phyloP scores from a whole-genome alignment of 352 stramenopile genomes.

The Phytophthora uliginosa region DNA sequence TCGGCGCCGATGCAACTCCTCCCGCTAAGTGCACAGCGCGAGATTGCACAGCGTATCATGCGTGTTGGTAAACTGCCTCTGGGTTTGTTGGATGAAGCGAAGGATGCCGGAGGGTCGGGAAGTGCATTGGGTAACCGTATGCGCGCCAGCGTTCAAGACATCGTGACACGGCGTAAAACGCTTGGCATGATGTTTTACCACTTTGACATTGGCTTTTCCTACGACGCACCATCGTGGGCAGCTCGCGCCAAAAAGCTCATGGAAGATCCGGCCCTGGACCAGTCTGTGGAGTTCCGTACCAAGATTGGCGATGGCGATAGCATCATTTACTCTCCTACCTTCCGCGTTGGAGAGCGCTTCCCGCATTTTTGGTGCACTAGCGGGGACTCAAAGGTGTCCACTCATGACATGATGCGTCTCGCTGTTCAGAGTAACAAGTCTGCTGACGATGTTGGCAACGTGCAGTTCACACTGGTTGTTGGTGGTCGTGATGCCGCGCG shows the following conservation, averaged over 20 bases:
- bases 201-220: constrained; percentile 89
- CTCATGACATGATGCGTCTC: constrained; percentile 49
- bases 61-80: constrained; percentile 74
- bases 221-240: constrained; percentile 59
- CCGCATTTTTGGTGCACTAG: constrained; percentile 72
- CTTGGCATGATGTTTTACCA: constrained; percentile 91
- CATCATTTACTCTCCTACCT: constrained; percentile 56
- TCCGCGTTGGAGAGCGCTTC: constrained; percentile 67
- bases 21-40: constrained; percentile 58
- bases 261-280: constrained; percentile 63
- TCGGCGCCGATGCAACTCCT: constrained; percentile 69
- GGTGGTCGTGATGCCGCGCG: constrained; percentile 34
- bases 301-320: constrained; percentile 19
- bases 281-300: constrained; percentile 55
- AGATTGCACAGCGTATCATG: constrained; percentile 80
- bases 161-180: constrained; percentile 62
- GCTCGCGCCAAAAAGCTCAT: constrained; percentile 64
- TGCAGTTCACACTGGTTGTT: constrained; percentile 73
- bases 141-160: constrained; percentile 62
- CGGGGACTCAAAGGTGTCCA: constrained; percentile 50
- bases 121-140: constrained; percentile 71
- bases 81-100: constrained; percentile 52
- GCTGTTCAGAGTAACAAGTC: constrained; percentile 13
- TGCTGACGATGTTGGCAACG: constrained; percentile 21
- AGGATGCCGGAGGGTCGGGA: constrained; percentile 32